Evolutionary conservation across 2,329 filamentous ascomycete species (phyloP).

Genomic region (Rhinocladiella mackenziei): DNA sequence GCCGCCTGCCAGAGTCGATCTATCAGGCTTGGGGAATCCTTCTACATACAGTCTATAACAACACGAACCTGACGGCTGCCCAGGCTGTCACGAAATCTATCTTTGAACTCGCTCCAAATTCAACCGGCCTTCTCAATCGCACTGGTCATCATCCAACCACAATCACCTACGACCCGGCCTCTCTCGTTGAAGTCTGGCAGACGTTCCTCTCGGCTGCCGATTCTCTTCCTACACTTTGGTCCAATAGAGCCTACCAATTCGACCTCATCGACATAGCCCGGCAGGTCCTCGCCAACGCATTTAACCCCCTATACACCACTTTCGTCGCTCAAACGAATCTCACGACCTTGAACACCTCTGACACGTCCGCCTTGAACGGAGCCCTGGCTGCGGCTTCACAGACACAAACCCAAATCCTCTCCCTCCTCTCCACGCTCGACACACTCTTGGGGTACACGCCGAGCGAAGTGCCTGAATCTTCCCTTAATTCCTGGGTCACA

Average conservation of each 20-base stretch:
- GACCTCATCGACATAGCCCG: constrained; percentile 50
- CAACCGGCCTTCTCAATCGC: constrained; percentile 39
- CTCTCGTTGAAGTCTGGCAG: constrained; percentile 41
- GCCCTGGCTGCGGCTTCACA: constrained; percentile 28
- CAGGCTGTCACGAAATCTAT: constrained; percentile 45
- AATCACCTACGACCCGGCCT: constrained; percentile 41
- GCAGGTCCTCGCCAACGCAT: constrained; percentile 48
- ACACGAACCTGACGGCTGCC: constrained; percentile 41
- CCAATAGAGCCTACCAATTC: constrained; percentile 42
- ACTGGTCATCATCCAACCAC: constrained; percentile 44
- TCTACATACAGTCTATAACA: constrained; percentile 47
- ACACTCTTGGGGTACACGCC: too few relatives aligned
- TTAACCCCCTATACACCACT: constrained; percentile 39
- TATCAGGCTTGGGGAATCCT: constrained; percentile 48
- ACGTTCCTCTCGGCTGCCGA: constrained; percentile 38
- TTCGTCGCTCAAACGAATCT: constrained; percentile 38
- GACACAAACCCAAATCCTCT: constrained; percentile 33
- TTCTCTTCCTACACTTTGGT: constrained; percentile 37
- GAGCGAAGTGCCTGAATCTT: too few relatives aligned
- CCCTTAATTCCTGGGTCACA: too few relatives aligned
- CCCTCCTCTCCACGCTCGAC: constrained; percentile 40
- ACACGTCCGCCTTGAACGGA: constrained; percentile 9
- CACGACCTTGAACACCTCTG: constrained; percentile 1
- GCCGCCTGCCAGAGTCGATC: constrained; percentile 27
- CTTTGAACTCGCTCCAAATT: constrained; percentile 45